Conservation (phyloP, 345 rosid species). For the Corchorus olitorius region DNA sequence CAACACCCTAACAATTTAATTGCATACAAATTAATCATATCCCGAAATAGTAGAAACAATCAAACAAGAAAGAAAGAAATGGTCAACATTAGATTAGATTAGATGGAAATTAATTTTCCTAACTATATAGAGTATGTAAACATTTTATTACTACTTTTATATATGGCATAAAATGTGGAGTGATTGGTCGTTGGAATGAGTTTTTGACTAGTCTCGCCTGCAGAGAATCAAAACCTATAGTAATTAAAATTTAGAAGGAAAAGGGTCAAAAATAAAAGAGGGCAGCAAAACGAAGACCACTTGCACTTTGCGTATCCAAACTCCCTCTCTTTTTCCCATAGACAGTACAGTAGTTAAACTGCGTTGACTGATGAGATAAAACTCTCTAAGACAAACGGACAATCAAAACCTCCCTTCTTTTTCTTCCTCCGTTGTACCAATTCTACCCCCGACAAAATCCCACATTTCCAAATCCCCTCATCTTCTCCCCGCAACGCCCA, state of each 20-base stretch:
- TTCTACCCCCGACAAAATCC: not conserved
- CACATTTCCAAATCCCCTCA: not conserved
- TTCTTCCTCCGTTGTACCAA: not conserved
- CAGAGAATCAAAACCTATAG: not conserved
- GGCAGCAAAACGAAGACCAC: not conserved
- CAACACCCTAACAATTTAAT: too few relatives aligned
- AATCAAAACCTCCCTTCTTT: not conserved
- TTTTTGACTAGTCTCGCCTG: not conserved
- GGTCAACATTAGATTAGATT: too few relatives aligned
- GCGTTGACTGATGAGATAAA: slow-evolving; percentile 36
- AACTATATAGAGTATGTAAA: too few relatives aligned
- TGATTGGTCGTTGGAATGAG: not conserved
- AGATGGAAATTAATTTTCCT: too few relatives aligned
- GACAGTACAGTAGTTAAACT: slow-evolving; percentile 12
- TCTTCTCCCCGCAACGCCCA: not conserved
- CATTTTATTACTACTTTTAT: too few relatives aligned
- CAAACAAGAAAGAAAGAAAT: too few relatives aligned
- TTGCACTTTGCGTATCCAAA: slow-evolving; percentile 29
- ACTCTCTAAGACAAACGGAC: not conserved
- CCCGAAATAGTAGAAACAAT: too few relatives aligned
- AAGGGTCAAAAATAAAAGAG: not conserved
- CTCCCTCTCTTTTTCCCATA: not conserved
- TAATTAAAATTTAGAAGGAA: not conserved
- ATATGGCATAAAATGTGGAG: not conserved
- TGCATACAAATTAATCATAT: too few relatives aligned